Evolutionary conservation across 116 monocot species (phyloP), one percentile per base, ranked within the genome.

Genomic region (Phalaenopsis hybrid): DNA sequence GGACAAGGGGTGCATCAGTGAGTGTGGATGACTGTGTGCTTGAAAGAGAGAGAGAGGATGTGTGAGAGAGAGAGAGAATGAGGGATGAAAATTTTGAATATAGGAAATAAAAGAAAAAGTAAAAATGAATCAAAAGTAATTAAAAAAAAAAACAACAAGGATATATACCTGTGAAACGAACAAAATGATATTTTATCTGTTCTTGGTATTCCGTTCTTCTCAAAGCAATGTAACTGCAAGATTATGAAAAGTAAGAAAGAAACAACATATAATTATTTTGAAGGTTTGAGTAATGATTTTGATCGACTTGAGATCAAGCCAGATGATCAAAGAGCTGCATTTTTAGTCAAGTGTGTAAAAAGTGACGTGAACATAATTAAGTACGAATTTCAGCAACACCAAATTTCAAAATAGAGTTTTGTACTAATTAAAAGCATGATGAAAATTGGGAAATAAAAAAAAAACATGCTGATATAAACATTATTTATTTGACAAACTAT

Each of bases 151-250:
- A 80, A 25, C 43, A 9, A 74, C 6, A 57, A 16, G 51, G 2
- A 33, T 78, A 67, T 23, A 81, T 83, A 97, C 97, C 91, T 87
- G 83, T 97, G 97, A 83, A 86, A 69, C 57, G 91, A 69, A 79
- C 97, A 97, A 73, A 94, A 94, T 18, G 97, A 92, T 58, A 92
- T 74, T 86, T 90, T 90, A 78, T 86, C 88, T 78, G 91, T 91
- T 67, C 86, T 86, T 75, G 89, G 90, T 78, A 76, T 89, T 75
- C 97, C 91, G 85, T 91, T 97, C 84, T 82, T 97, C 77, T 94
- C 91, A 18, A 83, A 86, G 83, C 81, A 86, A 37, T 88, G 97
- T 83, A 97, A 85, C 97, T 98, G 89, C 85, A 89, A 85, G 44
- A 74, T 41, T 15, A 33, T 16, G 17, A 73, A 5, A 5, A 25